Evolutionary conservation across 306 rosid genomes (phyloP).

Genomic region (Rubus idaeus): DNA sequence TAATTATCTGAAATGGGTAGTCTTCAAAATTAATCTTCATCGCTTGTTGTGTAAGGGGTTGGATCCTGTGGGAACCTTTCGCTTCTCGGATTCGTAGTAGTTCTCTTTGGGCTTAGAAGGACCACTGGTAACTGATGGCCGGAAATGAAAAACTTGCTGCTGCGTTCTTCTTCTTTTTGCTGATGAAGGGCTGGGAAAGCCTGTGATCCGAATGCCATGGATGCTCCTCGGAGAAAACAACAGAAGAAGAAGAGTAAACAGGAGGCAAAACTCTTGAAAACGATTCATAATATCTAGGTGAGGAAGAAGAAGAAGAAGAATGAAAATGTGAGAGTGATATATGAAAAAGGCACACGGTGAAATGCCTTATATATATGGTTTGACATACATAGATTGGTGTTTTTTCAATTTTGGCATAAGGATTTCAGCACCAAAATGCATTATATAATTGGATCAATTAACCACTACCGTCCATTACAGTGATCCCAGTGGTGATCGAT

Average conservation of each 20-base stretch:
- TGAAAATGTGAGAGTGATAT: not conserved
- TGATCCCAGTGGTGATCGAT: slow-evolving; percentile 19
- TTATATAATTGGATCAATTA: slow-evolving; percentile 3
- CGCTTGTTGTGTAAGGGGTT: slow-evolving; percentile 95
- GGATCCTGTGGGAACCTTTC: slow-evolving; percentile 90
- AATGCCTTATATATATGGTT: slow-evolving; percentile 7
- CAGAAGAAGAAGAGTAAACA: slow-evolving; percentile 38
- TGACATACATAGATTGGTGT: not conserved
- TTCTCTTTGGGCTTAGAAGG: slow-evolving; percentile 36
- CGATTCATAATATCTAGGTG: slow-evolving; percentile 46
- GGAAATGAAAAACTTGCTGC: slow-evolving; percentile 35
- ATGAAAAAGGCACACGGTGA: not conserved
- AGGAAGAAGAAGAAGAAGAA: not conserved
- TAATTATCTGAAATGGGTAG: slow-evolving; percentile 10
- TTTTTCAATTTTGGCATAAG: not conserved
- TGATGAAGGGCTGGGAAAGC: slow-evolving; percentile 43
- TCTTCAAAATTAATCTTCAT: slow-evolving; percentile 36
- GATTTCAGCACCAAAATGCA: slow-evolving; percentile 6
- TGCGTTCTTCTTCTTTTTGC: slow-evolving; percentile 15
- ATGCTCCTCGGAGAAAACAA: slow-evolving; percentile 41
- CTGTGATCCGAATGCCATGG: slow-evolving; percentile 33
- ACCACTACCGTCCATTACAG: slow-evolving; percentile 12
- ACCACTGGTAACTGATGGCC: slow-evolving; percentile 27
- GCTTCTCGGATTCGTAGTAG: slow-evolving; percentile 51
- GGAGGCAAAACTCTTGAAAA: slow-evolving; percentile 30